Conservation (phyloP, 495 filamentous ascomycete genomes). For the Rostrohypoxylon terebratum region DNA sequence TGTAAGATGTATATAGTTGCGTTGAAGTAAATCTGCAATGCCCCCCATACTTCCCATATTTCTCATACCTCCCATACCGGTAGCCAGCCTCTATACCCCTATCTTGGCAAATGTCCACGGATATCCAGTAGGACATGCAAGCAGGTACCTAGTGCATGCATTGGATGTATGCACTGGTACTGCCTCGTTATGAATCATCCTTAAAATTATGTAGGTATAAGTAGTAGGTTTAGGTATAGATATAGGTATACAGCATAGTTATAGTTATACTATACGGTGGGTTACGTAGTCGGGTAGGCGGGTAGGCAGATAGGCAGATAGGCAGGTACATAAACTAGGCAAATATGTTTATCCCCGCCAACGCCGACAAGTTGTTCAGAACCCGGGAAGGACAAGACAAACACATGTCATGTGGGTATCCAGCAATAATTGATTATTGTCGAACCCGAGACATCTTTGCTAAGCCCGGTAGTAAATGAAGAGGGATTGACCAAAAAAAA, state of each 20-base stretch:
- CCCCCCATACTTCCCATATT: neutral
- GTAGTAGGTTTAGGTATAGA: too few species aligned
- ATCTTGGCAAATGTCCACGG: neutral
- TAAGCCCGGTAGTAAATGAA: neutral
- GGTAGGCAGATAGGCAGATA: neutral
- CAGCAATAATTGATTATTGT: constrained; percentile 13
- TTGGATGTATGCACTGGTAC: neutral
- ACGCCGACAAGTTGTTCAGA: neutral
- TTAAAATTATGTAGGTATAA: neutral
- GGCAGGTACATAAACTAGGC: neutral
- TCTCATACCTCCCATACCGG: too few species aligned
- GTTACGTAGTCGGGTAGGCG: too few species aligned
- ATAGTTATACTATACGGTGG: too few species aligned
- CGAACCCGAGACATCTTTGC: constrained; percentile 17
- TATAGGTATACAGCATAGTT: too few species aligned
- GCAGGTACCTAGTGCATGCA: too few species aligned
- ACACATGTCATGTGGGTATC: constrained; percentile 9
- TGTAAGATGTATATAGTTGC: constrained; percentile 16
- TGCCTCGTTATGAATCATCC: constrained; percentile 3
- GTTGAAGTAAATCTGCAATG: constrained; percentile 12
- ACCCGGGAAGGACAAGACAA: neutral
- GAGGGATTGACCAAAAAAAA: neutral
- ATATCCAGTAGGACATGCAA: neutral
- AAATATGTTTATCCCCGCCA: neutral
- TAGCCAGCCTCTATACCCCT: neutral